Evolutionary conservation across 768 basidiomycete species (phyloP), one percentile per base, ranked within the genome.

Genomic region (Lentinus brumalis): DNA sequence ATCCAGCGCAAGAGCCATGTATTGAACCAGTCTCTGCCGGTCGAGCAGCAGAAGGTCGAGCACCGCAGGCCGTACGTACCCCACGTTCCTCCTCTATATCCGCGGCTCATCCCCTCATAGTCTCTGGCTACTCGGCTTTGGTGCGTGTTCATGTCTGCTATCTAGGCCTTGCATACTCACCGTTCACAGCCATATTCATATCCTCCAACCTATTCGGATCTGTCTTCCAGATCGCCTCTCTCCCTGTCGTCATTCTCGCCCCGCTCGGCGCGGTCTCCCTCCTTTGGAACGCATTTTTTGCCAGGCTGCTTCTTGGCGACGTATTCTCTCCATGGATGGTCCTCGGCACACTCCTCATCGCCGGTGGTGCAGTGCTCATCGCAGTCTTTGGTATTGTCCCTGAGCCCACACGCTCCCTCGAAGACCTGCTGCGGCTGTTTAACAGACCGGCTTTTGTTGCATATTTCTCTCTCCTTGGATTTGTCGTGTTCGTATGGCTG

Each of bases 1-100:
- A 87, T 98, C 57, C 95, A 96, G 72, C 87, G 95, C 61, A 94
- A 96, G 79, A 93, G 91, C 66, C 95, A 98, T 81, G 83, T 96
- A 51, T 76, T 88, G 52, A 92, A 96, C 70, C 90, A 93, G 66
- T 74, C 77, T 3, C 79, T 89, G 11, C 92, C 93, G 3, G 80
- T 85, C 55, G 70, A 81, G 26, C 74, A 84, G 53, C 86, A 86
- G 70, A 81, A 81, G 59, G 81, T 84, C 29, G 93, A 95, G 68
- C 85, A 91, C 71, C 83, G 85, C 42, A 81, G 94, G 70, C 94
- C 95, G 85, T 92, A 72, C 77, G 83, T 83, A 35, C 44, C 59
- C 18, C 62, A 42, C 57, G 41, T 53, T 54, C 30, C 29, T 53
- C 54, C 21, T 15, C 57, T 56, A 63, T 57, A 4, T 55, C 35